These are phyloP conservation scores for Pichia manshurica DNA, from an alignment of 805 yeast species.

Conservation along the genomic window DNA sequence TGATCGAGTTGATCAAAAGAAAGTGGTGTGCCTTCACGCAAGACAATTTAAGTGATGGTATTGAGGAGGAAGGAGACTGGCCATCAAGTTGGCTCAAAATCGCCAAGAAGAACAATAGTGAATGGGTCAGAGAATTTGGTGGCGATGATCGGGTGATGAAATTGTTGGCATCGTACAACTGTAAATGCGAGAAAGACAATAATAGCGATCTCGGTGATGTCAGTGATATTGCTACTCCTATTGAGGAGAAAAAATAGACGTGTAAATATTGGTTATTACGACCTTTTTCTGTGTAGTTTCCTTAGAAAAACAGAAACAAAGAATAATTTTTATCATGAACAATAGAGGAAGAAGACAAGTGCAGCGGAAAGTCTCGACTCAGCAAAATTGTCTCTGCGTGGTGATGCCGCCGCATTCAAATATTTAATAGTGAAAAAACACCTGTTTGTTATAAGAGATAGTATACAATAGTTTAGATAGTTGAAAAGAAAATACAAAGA, in stretches of 20 bases:
- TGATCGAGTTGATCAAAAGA: constrained; percentile 30
- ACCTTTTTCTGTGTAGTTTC: too few species aligned
- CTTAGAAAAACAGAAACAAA: too few species aligned
- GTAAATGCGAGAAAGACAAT: constrained; percentile 18
- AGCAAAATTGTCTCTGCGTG: too few species aligned
- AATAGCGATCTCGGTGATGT: constrained; percentile 13
- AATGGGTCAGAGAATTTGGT: constrained; percentile 76
- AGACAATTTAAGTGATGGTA: constrained; percentile 37
- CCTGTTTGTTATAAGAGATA: too few species aligned
- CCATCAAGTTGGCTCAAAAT: constrained; percentile 75
- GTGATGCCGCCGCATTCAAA: too few species aligned
- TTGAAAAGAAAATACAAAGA: neutral
- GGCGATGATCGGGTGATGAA: constrained; percentile 63
- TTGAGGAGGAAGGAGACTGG: constrained; percentile 79
- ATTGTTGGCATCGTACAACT: constrained; percentile 44
- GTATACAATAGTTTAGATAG: too few species aligned
- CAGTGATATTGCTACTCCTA: neutral
- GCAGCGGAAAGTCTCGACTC: too few species aligned
- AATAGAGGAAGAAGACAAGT: too few species aligned
- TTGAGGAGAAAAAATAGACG: too few species aligned
- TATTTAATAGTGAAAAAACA: too few species aligned
- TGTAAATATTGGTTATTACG: too few species aligned
- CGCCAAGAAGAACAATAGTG: constrained; percentile 71
- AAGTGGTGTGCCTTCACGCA: constrained; percentile 49
- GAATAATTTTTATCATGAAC: too few species aligned